These are phyloP conservation scores for Bromus sterilis DNA, from an alignment of 176 grass and related monocot genomes.

Conservation along the genomic window DNA sequence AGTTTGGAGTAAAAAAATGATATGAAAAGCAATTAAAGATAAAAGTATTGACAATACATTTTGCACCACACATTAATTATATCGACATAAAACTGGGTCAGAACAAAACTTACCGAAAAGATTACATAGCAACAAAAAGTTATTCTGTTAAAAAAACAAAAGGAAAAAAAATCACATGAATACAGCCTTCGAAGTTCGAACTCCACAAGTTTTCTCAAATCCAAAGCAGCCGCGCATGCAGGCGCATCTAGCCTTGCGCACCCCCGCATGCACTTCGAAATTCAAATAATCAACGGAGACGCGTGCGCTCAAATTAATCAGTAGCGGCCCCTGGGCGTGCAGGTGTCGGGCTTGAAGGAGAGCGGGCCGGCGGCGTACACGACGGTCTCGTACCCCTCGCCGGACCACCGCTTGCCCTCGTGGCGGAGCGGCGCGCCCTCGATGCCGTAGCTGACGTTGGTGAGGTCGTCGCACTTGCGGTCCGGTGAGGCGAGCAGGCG, in stretches of 20 bases:
- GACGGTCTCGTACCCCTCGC: constrained; percentile 4
- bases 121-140: background rate
- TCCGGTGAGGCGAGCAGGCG: constrained; percentile 62
- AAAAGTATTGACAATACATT: too few relatives aligned
- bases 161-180: background rate
- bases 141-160: background rate
- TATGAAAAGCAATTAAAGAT: too few relatives aligned
- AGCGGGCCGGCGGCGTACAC: constrained; percentile 38
- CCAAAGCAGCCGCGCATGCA: background rate
- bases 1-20: too few relatives aligned
- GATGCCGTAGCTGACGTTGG: constrained; percentile 56
- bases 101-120: background rate
- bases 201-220: background rate
- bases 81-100: too few relatives aligned
- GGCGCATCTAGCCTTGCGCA: background rate
- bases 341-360: constrained; percentile 45
- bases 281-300: background rate
- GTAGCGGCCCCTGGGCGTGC: constrained; percentile 25
- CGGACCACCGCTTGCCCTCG: constrained; percentile 36
- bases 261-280: background rate
- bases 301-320: background rate
- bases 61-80: too few relatives aligned
- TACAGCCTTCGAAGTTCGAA: background rate
- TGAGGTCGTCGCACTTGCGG: constrained; percentile 33
- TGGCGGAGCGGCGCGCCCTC: constrained; percentile 34